A percentile compares a stretch with the other conserved stretches of the same genome.
Conservation (phyloP, 2,329 filamentous ascomycete species). For the Fusarium incarnatum region DNA sequence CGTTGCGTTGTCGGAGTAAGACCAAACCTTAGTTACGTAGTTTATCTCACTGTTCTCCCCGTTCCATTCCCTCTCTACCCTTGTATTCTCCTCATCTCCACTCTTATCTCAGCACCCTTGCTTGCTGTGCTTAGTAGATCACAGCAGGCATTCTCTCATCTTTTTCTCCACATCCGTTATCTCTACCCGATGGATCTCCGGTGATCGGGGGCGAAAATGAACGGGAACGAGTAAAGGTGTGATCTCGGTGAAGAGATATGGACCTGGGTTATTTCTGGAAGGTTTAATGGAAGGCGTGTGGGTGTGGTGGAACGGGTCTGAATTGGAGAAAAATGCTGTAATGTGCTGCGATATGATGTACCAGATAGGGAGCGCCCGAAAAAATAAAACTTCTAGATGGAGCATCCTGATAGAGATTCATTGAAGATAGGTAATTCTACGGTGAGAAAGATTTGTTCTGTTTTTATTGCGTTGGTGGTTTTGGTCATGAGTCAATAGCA, state of each 20-base stretch:
- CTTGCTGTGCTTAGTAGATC: not conserved
- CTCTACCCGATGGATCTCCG: slow-evolving; percentile 30
- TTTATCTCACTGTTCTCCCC: not conserved
- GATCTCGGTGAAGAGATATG: slow-evolving; percentile 21
- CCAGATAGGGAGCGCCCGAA: not conserved
- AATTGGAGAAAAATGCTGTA: slow-evolving; percentile 1
- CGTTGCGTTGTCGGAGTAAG: slow-evolving; percentile 25
- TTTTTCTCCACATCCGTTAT: slow-evolving; percentile 21
- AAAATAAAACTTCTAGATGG: not conserved
- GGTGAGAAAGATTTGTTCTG: slow-evolving; percentile 12
- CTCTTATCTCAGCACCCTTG: slow-evolving; percentile 28
- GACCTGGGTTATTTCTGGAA: slow-evolving; percentile 26
- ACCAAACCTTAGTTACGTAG: slow-evolving; percentile 4
- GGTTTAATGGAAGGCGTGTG: slow-evolving; percentile 25
- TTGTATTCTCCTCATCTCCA: slow-evolving; percentile 25
- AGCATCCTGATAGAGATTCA: not conserved
- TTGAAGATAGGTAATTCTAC: slow-evolving; percentile 21
- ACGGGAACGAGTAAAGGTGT: slow-evolving; percentile 9
- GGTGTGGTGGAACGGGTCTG: not conserved
- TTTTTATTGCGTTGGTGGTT: not conserved
- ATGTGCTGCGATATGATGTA: not conserved
- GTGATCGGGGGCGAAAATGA: slow-evolving; percentile 14
- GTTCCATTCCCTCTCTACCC: not conserved
- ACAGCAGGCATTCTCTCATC: not conserved
- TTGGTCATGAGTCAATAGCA: slow-evolving; percentile 8